These are phyloP conservation scores for Tricholoma sp. DNA, from an alignment of 768 basidiomycete genomes.

Conservation along the genomic window DNA sequence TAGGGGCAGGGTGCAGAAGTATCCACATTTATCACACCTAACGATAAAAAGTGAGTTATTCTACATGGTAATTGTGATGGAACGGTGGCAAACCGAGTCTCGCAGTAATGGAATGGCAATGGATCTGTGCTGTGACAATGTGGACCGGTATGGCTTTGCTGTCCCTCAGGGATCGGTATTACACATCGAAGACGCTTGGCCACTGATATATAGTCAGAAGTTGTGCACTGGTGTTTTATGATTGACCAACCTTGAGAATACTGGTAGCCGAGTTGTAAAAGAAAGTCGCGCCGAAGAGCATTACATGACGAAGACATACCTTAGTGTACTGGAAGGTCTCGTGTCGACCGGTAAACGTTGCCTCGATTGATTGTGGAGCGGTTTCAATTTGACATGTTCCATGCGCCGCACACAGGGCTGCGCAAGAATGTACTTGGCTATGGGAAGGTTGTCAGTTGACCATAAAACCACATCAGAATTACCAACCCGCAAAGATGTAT, in stretches of 20 bases:
- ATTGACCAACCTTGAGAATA: background rate
- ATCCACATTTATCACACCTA: constrained; percentile 53
- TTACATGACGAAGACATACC: constrained; percentile 44
- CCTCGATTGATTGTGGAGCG: constrained; percentile 53
- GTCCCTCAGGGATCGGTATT: constrained; percentile 38
- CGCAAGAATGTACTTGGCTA: constrained; percentile 51
- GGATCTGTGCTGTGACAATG: constrained; percentile 45
- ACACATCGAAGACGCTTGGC: constrained; percentile 47
- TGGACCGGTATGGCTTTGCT: constrained; percentile 36
- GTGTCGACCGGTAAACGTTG: constrained; percentile 55
- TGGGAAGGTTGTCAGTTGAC: background rate
- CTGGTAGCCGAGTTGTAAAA: background rate
- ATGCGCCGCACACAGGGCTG: constrained; percentile 31
- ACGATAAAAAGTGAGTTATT: background rate
- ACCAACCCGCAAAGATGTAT: constrained; percentile 57
- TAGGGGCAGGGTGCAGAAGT: constrained; percentile 52
- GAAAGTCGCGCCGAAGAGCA: constrained; percentile 1
- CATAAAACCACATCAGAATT: background rate
- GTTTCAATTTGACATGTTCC: constrained; percentile 60
- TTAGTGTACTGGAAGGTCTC: constrained; percentile 65
- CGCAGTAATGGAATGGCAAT: constrained; percentile 49
- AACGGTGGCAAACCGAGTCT: constrained; percentile 31
- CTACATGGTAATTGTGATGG: background rate
- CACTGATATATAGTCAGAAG: constrained; percentile 23
- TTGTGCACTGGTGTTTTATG: background rate